Evolutionary conservation across 2,329 filamentous ascomycete species (phyloP), one percentile per base, ranked within the genome.

Genomic region (Lachnellula cervina): DNA sequence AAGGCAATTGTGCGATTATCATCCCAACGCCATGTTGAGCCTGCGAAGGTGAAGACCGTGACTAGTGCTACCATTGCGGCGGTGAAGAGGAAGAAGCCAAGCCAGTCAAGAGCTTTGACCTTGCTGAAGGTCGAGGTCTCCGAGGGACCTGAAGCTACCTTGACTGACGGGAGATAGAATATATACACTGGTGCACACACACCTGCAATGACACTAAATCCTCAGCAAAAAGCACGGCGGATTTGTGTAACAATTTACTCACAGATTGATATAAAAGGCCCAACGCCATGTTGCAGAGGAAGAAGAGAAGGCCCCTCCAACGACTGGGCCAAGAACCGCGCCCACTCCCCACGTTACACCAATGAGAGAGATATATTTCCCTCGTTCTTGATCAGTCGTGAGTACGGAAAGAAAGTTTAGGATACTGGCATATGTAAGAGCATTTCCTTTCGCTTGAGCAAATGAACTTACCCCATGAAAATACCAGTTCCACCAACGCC

Each of bases 401-500:
- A 59, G 57, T 25, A 63, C 44, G 11, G 53, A 53, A 25, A 62
- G 43, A n/a, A 37, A 60, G 11, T 52, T 64, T 21, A 63, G 46
- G n/a, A 45, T 51, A 7, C 57, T 61, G 35, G 16, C 35, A 38
- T 5, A 28, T 14, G 35, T 28, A 32, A 21, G 14, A 35, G 16
- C 11, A 49, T 13, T 25, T 38, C 35, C 35, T 42, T 23, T 32
- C 16, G 14, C 19, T 34, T 21, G 42, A n/a, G 0, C 44, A n/a
- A 9, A 34, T 37, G 43, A 35, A 23, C 43, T 34, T 17, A 61
- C 54, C 76, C 75, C 5, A 68, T 70, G 49, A 75, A 76, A 59
- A 76, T 71, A 4, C 74, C 76, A 9, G 66, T 62, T 0, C 73
- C 75, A 1, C 76, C 74, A 5, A 71, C 60, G 19, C 76, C 76